phyloP scores from a whole-genome alignment of 192 early-diverging fungal species.

The Rhizophagus sp. region DNA sequence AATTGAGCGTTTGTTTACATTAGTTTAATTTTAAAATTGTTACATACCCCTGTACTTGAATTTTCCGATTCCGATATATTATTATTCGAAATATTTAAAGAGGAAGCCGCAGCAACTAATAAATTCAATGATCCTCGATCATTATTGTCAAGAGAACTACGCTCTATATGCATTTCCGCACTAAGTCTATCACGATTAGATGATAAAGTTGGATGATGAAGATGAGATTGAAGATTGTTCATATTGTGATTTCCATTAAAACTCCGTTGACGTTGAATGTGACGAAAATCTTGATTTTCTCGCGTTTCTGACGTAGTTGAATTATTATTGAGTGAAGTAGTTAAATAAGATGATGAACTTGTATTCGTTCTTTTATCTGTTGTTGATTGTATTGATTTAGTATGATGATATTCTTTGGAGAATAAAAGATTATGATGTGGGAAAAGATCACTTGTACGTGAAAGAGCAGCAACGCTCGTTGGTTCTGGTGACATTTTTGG shows the following conservation, averaged over 20 bases:
- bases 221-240: not conserved
- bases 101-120: not conserved
- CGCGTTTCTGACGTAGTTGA: not conserved
- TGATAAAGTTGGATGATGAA: not conserved
- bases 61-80: not conserved
- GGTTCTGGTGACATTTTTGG: constrained; percentile 14
- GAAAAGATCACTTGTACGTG: not conserved
- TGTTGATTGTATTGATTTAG: constrained; percentile 8
- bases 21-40: not conserved
- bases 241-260: constrained; percentile 7
- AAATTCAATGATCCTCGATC: not conserved
- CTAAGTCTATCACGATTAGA: constrained; percentile 6
- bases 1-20: not conserved
- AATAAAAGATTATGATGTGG: not conserved
- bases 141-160: not conserved
- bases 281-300: constrained; percentile 10
- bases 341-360: not conserved
- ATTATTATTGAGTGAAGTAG: not conserved
- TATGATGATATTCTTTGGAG: not conserved
- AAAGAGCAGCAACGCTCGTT: constrained; percentile 9
- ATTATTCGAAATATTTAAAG: not conserved
- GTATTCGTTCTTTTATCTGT: not conserved
- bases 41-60: constrained; percentile 6
- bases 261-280: not conserved
- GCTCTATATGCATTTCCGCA: not conserved